Evolutionary conservation across 306 rosid species (phyloP), one percentile per base, ranked within the genome.

Genomic region (Oemleria cerasiformis): DNA sequence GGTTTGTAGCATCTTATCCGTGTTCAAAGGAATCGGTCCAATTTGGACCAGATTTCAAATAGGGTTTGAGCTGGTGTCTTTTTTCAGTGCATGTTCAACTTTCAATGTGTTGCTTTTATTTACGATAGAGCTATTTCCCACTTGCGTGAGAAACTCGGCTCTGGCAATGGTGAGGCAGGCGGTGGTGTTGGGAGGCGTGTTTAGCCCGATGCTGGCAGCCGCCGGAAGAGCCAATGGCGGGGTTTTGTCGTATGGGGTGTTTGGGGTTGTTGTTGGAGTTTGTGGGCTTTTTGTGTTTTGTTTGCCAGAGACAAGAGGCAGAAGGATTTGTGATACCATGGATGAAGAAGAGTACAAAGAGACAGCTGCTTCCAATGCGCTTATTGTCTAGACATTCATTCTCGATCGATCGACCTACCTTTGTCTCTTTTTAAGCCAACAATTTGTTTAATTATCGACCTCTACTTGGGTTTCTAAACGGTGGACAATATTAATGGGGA

Each of bases 121-220:
- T 68, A 68, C 85, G 0, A 70, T 86, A 0, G 96, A 88, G 86
- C 17, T 90, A 63, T 86, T 90, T 16, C 94, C 94, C 1, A 88
- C 94, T 0, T 79, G 88, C 67, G 92, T 90, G 11, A 36, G 94
- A 40, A 90, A 88, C 85, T 82, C 90, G 7, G 94, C 88, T 5
- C 4, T 84, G 58, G 77, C 96, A 4, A 65, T 90, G 86, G 88
- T 82, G 51, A 81, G 94, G 72, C 88, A 86, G n/a, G 91, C 93
- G 7, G 60, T 81, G 71, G 93, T 88, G 74, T 19, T 90, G n/a
- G 96, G 93, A 3, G 96, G 92, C 0, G 80, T 77, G 40, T 74
- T 88, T 15, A 73, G 87, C 65, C 87, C 94, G 9, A 3, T 78
- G 69, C 19, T 90, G 55, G 84, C 88, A 0, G 84, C 86, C 1